Evolutionary conservation across 129 eudicot genomes (phyloP).

Genomic region (Mikania micrantha): DNA sequence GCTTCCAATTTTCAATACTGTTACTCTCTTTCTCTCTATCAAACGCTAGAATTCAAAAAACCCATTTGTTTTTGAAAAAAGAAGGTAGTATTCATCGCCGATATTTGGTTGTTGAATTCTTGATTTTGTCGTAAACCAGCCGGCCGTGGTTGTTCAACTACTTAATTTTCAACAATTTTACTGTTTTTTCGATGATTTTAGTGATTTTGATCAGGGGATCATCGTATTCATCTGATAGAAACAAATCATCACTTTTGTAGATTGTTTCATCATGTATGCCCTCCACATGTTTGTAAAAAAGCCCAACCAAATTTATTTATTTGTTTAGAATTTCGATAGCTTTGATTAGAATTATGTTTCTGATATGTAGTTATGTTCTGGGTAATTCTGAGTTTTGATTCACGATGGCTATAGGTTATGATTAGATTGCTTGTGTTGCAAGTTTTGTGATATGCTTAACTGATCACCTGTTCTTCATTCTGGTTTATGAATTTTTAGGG

Average conservation of each 20-base stretch:
- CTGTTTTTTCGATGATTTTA: neutral
- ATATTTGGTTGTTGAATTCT: slow-evolving; percentile 11
- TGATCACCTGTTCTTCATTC: neutral
- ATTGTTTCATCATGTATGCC: slow-evolving; percentile 19
- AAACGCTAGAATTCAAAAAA: slow-evolving; percentile 12
- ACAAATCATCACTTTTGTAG: neutral
- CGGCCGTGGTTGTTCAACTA: slow-evolving; percentile 32
- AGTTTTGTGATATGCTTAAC: neutral
- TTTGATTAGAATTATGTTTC: neutral
- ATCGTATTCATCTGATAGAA: neutral
- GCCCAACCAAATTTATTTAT: neutral
- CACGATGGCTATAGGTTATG: neutral
- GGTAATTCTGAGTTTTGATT: slow-evolving; percentile 2
- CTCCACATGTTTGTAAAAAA: neutral
- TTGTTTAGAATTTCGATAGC: neutral
- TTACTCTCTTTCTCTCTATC: neutral
- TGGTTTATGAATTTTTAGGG: slow-evolving; percentile 16
- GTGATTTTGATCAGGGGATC: neutral
- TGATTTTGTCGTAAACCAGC: slow-evolving; percentile 23
- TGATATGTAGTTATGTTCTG: neutral
- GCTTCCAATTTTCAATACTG: neutral
- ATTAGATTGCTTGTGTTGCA: slow-evolving; percentile 9
- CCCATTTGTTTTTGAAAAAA: neutral
- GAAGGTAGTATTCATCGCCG: slow-evolving; percentile 20
- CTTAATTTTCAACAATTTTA: slow-evolving; percentile 16